Evolutionary conservation across 108 stramenopile genomes (phyloP).

Genomic region (Cyclotella atomus): DNA sequence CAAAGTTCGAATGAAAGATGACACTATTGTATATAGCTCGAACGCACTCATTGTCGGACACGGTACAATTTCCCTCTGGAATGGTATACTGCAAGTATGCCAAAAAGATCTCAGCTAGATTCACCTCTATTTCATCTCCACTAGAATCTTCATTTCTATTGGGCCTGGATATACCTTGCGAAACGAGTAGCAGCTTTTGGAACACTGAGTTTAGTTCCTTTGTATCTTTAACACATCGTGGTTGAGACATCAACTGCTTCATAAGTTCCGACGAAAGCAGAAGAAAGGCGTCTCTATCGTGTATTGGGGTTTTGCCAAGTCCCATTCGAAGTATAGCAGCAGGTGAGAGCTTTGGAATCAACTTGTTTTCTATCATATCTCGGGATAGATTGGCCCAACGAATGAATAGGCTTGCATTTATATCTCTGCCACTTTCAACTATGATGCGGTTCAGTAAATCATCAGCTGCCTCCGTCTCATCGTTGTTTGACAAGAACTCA

Average conservation of each 20-base stretch:
- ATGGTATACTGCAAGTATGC: slow-evolving; percentile 49
- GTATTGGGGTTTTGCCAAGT: slow-evolving; percentile 55
- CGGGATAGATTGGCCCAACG: slow-evolving; percentile 58
- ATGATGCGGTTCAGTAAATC: slow-evolving; percentile 30
- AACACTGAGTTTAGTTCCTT: slow-evolving; percentile 45
- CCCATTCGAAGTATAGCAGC: slow-evolving; percentile 56
- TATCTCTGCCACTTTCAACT: slow-evolving; percentile 10
- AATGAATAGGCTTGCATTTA: slow-evolving; percentile 50
- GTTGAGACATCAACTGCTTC: slow-evolving; percentile 44
- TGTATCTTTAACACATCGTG: slow-evolving; percentile 8
- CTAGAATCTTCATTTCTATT: background rate
- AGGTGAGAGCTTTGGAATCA: slow-evolving; percentile 22
- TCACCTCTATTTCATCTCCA: slow-evolving; percentile 28
- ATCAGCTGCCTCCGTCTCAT: slow-evolving; percentile 41
- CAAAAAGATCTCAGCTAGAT: slow-evolving; percentile 47
- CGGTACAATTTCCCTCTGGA: background rate
- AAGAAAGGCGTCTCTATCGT: slow-evolving; percentile 47
- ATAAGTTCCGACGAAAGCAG: slow-evolving; percentile 63
- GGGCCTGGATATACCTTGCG: slow-evolving; percentile 34
- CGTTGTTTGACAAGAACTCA: slow-evolving; percentile 48
- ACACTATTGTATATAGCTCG: slow-evolving; percentile 68
- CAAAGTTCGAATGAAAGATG: slow-evolving; percentile 55
- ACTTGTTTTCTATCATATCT: slow-evolving; percentile 8
- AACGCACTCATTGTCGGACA: slow-evolving; percentile 21
- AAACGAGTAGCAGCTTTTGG: slow-evolving; percentile 64